Percentiles rank a stretch among this genome's conserved stretches.
Evolutionary conservation across 2,329 filamentous ascomycete genomes (phyloP).

Genomic region (Dactylellina sp.): DNA sequence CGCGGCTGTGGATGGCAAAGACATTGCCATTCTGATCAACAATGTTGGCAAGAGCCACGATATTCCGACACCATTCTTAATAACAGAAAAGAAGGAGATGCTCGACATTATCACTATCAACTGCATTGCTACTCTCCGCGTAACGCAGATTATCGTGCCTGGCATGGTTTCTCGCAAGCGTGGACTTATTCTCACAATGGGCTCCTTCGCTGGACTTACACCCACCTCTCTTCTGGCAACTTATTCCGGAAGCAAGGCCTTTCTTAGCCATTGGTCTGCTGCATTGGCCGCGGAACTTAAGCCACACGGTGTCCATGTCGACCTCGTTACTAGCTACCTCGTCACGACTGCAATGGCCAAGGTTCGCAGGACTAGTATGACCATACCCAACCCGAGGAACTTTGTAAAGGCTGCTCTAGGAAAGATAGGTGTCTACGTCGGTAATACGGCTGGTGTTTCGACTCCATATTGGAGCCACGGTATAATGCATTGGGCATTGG

Average conservation of each 20-base stretch:
- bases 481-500: constrained; percentile 84
- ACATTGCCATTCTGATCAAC: constrained; percentile 90
- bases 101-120: constrained; percentile 94
- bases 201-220: constrained; percentile 91
- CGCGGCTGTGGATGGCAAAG: constrained; percentile 76
- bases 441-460: constrained; percentile 75
- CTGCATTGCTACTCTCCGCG: constrained; percentile 87
- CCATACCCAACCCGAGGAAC: constrained; percentile 82
- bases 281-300: constrained; percentile 85
- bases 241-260: constrained; percentile 97
- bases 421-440: constrained; percentile 76
- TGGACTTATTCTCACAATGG: constrained; percentile 95
- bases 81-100: constrained; percentile 83
- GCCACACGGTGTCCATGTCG: constrained; percentile 83
- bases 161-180: constrained; percentile 85
- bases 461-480: constrained; percentile 95
- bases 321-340: constrained; percentile 90
- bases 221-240: constrained; percentile 93
- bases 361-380: constrained; percentile 79
- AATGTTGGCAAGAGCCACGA: constrained; percentile 95
- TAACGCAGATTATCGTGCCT: constrained; percentile 85
- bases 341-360: constrained; percentile 98
- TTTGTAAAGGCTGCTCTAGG: constrained; percentile 83
- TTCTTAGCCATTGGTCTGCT: constrained; percentile 95
- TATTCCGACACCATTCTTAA: constrained; percentile 88